These are phyloP conservation scores for Xylaria sp. DNA, from an alignment of 2,329 filamentous ascomycete species.

Conservation along the genomic window DNA sequence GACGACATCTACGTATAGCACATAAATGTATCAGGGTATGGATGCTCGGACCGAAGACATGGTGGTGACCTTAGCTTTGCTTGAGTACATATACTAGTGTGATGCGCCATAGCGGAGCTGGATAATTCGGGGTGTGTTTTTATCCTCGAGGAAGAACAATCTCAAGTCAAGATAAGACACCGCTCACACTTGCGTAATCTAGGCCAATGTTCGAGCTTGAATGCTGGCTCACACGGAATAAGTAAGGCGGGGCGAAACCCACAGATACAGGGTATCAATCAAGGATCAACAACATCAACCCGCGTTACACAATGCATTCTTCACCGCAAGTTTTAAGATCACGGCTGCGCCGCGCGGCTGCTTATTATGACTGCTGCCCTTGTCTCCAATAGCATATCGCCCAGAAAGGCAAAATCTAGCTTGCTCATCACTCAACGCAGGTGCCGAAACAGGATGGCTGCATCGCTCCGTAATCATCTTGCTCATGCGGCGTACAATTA, in stretches of 20 bases:
- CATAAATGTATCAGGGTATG: background rate
- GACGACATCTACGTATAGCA: background rate
- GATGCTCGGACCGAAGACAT: background rate
- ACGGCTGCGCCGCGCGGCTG: background rate
- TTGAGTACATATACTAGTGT: background rate
- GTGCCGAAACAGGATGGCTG: background rate
- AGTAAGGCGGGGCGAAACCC: background rate
- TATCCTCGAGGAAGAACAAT: background rate
- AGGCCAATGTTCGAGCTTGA: background rate
- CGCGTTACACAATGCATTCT: slow-evolving; percentile 1
- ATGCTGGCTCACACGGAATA: background rate
- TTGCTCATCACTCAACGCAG: background rate
- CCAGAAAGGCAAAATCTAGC: background rate
- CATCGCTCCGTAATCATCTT: background rate
- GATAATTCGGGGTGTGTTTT: background rate
- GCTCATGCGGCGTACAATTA: background rate
- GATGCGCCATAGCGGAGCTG: background rate
- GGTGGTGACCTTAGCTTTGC: background rate
- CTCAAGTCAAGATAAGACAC: background rate
- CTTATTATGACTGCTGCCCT: background rate
- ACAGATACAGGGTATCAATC: background rate
- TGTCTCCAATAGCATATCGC: background rate
- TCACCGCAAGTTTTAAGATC: slow-evolving; percentile 16
- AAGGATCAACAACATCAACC: background rate
- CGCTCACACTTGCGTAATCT: background rate